Evolutionary conservation across 1,284 basidiomycete genomes (phyloP).

Genomic region (Ceraceosorus bombacis): DNA sequence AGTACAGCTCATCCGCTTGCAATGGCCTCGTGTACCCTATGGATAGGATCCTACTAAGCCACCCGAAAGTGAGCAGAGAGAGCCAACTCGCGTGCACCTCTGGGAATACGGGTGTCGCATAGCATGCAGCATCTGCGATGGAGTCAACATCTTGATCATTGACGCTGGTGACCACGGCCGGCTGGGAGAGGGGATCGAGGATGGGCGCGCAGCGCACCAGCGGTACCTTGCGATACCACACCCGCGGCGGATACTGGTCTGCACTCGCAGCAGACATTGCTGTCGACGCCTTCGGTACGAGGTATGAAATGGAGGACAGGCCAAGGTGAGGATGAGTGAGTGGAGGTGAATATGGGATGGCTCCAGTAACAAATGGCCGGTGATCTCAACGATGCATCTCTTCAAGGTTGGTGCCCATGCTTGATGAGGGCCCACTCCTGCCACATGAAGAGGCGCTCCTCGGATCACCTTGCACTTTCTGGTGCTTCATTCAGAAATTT

Average conservation of each 20-base stretch:
- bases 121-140: background rate
- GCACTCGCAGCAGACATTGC: background rate
- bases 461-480: too few relatives aligned
- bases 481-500: too few relatives aligned
- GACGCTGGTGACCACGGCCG: background rate
- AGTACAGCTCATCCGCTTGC: conserved; percentile 22
- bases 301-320: too few relatives aligned
- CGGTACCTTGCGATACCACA: conserved; percentile 12
- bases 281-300: background rate
- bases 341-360: too few relatives aligned
- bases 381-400: too few relatives aligned
- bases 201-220: conserved; percentile 6
- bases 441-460: too few relatives aligned
- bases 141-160: conserved; percentile 2
- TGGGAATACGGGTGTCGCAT: conserved; percentile 14
- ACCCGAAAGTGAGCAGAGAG: conserved; percentile 20
- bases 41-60: conserved; percentile 20
- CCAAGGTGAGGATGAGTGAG: too few relatives aligned
- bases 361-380: too few relatives aligned
- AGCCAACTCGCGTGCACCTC: conserved; percentile 16
- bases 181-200: conserved; percentile 4
- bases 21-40: conserved; percentile 25
- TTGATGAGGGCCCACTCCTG: too few relatives aligned
- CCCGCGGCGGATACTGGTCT: conserved; percentile 4
- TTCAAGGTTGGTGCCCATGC: too few relatives aligned